These are phyloP conservation scores for Mortierella sp. DNA, from an alignment of 371 early-diverging fungal genomes.

Conservation along the genomic window DNA sequence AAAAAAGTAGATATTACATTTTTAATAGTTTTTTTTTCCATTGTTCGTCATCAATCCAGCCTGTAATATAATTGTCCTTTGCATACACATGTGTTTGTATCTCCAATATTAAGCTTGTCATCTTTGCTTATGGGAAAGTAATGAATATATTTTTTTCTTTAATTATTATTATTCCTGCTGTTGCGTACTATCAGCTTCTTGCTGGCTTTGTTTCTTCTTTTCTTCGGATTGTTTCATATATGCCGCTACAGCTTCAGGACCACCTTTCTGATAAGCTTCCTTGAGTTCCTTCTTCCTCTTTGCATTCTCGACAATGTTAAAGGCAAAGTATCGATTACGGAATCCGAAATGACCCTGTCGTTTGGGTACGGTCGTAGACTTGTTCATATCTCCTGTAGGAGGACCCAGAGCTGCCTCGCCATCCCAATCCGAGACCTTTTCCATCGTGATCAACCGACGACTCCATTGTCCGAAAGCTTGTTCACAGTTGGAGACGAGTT, in stretches of 20 bases:
- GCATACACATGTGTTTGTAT: too few relatives aligned
- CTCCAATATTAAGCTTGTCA: background rate
- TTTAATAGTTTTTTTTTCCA: background rate
- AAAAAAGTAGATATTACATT: background rate
- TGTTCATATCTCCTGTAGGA: conserved; percentile 52
- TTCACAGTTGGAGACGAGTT: conserved; percentile 87
- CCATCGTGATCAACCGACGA: conserved; percentile 95
- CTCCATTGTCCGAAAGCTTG: conserved; percentile 96
- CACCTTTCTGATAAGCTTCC: conserved; percentile 45
- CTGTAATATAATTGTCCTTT: too few relatives aligned
- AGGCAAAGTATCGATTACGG: conserved; percentile 53
- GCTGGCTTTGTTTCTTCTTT: conserved; percentile 33
- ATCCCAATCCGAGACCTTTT: conserved; percentile 72
- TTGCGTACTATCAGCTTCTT: background rate
- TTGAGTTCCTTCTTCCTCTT: conserved; percentile 52
- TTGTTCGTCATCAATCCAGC: background rate
- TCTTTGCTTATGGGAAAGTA: background rate
- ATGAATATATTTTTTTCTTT: background rate
- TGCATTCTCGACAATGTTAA: conserved; percentile 39
- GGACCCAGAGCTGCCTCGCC: conserved; percentile 30
- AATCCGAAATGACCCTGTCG: conserved; percentile 52
- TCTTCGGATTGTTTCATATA: conserved; percentile 33
- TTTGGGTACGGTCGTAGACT: conserved; percentile 41
- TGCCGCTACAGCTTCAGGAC: conserved; percentile 38
- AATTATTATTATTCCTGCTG: background rate